phyloP scores from a whole-genome alignment of 2,329 filamentous ascomycete genomes.

The Dothideomycetes sp. region DNA sequence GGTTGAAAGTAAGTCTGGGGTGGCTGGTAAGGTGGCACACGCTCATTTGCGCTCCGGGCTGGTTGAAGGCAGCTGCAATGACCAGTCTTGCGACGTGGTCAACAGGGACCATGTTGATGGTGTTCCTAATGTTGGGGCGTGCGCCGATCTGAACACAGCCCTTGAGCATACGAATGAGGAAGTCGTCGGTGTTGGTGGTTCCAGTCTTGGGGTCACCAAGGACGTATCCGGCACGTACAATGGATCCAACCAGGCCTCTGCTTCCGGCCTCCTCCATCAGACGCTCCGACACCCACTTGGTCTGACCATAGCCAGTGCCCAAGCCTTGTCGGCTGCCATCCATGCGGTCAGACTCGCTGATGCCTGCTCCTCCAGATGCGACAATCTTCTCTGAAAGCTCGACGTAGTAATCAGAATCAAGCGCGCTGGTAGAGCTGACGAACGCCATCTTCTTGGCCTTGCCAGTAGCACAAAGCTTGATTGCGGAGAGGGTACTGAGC shows the following conservation, averaged over 20 bases:
- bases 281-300: constrained; percentile 70
- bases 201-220: constrained; percentile 62
- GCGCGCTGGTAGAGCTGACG: constrained; percentile 68
- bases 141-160: constrained; percentile 70
- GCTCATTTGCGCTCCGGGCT: constrained; percentile 40
- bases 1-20: constrained; percentile 65
- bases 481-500: constrained; percentile 62
- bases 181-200: constrained; percentile 73
- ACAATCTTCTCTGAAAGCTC: constrained; percentile 55
- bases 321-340: constrained; percentile 65
- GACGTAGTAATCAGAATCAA: constrained; percentile 76
- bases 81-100: constrained; percentile 74
- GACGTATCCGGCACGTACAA: constrained; percentile 79
- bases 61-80: constrained; percentile 59
- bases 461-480: constrained; percentile 64
- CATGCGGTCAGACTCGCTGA: constrained; percentile 69
- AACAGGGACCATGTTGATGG: constrained; percentile 82
- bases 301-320: constrained; percentile 80
- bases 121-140: constrained; percentile 70
- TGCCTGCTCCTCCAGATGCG: constrained; percentile 49
- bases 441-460: constrained; percentile 74
- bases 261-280: constrained; percentile 68
- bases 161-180: constrained; percentile 76
- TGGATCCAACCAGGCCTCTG: constrained; percentile 62
- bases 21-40: constrained; percentile 73